Conservation (phyloP, 495 filamentous ascomycete species). For the Tuber calosporum region DNA sequence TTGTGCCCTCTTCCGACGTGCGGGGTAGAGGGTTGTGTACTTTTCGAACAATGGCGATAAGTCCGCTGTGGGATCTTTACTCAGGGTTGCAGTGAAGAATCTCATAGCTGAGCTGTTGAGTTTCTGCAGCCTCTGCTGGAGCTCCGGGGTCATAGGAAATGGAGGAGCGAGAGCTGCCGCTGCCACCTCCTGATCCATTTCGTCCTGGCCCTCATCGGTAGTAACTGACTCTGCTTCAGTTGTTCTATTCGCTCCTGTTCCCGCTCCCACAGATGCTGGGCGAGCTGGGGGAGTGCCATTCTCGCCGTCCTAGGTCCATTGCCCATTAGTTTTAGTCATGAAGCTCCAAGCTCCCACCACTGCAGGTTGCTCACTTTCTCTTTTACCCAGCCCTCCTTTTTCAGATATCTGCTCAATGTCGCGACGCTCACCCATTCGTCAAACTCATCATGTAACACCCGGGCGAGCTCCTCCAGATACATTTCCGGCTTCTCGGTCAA, state of each 20-base stretch:
- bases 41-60: not conserved
- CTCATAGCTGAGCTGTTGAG: constrained; percentile 1
- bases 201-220: not conserved
- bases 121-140: constrained; percentile 6
- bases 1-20: constrained; percentile 3
- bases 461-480: constrained; percentile 4
- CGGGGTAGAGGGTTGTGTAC: constrained; percentile 3
- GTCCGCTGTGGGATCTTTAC: not conserved
- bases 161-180: not conserved
- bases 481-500: constrained; percentile 5
- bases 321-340: not conserved
- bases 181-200: not conserved
- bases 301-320: not conserved
- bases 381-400: constrained; percentile 2
- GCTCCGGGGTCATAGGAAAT: not conserved
- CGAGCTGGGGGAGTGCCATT: not conserved
- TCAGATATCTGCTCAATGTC: constrained; percentile 5
- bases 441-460: not conserved
- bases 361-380: not conserved
- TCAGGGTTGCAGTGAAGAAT: not conserved
- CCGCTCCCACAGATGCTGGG: not conserved
- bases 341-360: not conserved
- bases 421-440: constrained; percentile 4
- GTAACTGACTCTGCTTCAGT: not conserved
- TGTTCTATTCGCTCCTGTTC: not conserved